Conservation (phyloP, 768 basidiomycete genomes). For the Phanerochaete carnosa region DNA sequence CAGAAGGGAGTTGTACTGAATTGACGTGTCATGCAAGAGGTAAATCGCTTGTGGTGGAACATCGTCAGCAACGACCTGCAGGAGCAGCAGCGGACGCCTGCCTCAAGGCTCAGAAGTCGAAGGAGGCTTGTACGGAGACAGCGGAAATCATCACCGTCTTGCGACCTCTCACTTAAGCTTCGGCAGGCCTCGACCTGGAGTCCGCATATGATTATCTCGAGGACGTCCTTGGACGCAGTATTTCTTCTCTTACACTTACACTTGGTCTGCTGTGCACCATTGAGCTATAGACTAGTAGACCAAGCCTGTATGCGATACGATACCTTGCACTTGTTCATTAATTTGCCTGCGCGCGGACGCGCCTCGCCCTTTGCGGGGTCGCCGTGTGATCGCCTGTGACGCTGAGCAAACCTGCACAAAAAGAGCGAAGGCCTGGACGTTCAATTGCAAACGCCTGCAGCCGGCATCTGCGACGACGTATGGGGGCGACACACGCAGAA, state of each 20-base stretch:
- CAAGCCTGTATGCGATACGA: no score
- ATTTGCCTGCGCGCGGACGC: neutral
- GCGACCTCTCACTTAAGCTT: neutral
- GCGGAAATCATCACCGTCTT: neutral
- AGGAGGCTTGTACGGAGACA: neutral
- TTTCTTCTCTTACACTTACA: neutral
- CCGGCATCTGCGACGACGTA: neutral
- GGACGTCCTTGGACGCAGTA: neutral
- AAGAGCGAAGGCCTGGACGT: neutral
- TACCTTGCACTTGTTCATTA: no score
- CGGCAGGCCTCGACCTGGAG: neutral
- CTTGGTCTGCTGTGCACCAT: neutral
- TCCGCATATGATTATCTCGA: neutral
- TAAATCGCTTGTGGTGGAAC: conserved; percentile 32
- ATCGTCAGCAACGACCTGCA: conserved; percentile 18
- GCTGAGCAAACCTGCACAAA: neutral
- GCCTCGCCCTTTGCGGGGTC: neutral
- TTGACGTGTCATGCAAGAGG: conserved; percentile 1
- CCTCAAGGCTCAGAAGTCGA: no score
- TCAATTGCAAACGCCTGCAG: neutral
- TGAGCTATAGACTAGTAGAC: neutral
- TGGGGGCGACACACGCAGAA: neutral
- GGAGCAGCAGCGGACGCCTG: no score
- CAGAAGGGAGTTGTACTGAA: neutral
- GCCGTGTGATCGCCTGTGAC: neutral